These are phyloP conservation scores for Trichoderma sp. DNA, from an alignment of 2,329 filamentous ascomycete species.

Conservation along the genomic window DNA sequence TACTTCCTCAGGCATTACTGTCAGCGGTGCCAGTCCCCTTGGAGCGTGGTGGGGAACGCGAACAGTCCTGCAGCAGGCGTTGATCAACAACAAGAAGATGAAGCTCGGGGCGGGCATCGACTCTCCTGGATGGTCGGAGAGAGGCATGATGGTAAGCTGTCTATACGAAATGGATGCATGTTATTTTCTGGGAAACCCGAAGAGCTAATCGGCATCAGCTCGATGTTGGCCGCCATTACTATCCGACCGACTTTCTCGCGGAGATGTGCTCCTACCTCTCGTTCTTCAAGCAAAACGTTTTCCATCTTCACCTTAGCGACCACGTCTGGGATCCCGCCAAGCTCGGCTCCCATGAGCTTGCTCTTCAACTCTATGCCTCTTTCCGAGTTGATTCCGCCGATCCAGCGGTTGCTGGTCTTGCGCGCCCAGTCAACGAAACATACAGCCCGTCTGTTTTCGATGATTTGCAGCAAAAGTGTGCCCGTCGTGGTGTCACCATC, in stretches of 20 bases:
- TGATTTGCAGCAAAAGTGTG: constrained; percentile 48
- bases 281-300: constrained; percentile 49
- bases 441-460: constrained; percentile 40
- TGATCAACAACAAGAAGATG: constrained; percentile 32
- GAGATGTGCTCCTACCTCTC: constrained; percentile 44
- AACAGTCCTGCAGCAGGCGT: constrained; percentile 50
- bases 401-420: constrained; percentile 31
- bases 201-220: constrained; percentile 7
- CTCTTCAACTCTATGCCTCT: constrained; percentile 44
- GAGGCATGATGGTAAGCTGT: constrained; percentile 19
- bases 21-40: constrained; percentile 51
- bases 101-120: constrained; percentile 13
- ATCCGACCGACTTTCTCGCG: constrained; percentile 35
- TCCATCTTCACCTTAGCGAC: constrained; percentile 49
- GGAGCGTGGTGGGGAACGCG: constrained; percentile 59
- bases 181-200: neutral
- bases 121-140: constrained; percentile 18
- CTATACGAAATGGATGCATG: neutral
- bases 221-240: constrained; percentile 28
- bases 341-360: constrained; percentile 44
- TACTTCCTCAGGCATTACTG: constrained; percentile 39
- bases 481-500: constrained; percentile 48
- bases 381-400: constrained; percentile 39
- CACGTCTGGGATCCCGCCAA: constrained; percentile 50
- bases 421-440: constrained; percentile 42